Conservation (phyloP, 305 asterid genomes). For the Solanum hybrid region DNA sequence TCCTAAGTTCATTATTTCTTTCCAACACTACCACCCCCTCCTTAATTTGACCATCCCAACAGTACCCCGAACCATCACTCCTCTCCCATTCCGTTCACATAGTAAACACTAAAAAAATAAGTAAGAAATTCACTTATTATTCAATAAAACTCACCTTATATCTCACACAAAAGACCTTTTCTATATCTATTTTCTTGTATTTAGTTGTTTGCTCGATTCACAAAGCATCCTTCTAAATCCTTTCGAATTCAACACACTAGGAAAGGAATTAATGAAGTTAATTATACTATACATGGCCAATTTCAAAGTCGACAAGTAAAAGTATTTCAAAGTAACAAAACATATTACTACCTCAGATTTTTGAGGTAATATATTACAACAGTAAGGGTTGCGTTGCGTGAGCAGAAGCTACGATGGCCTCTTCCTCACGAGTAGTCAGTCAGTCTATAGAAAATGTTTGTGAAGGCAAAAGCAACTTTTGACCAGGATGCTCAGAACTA, state of each 20-base stretch:
- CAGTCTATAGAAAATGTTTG: neutral
- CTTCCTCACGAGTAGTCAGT: neutral
- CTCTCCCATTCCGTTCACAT: neutral
- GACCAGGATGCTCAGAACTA: slow-evolving; percentile 10
- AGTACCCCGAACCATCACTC: neutral
- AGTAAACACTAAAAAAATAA: neutral
- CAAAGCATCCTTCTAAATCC: neutral
- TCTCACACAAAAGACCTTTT: neutral
- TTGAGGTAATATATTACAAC: neutral
- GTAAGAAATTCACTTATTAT: neutral
- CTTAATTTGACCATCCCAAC: neutral
- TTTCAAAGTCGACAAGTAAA: slow-evolving; percentile 9
- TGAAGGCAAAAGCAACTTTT: slow-evolving; percentile 14
- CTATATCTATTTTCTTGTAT: neutral
- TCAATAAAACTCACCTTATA: neutral
- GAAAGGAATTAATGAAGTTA: neutral
- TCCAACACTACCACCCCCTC: neutral
- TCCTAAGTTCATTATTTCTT: neutral
- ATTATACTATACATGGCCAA: slow-evolving; percentile 2
- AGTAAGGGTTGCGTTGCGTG: neutral
- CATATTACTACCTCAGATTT: neutral
- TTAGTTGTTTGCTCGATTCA: neutral
- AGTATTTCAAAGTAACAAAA: slow-evolving; percentile 11
- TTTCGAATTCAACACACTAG: neutral
- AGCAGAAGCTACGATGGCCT: neutral